These are phyloP conservation scores for Neoascochyta sp. DNA, from an alignment of 2,329 filamentous ascomycete genomes.

Conservation along the genomic window DNA sequence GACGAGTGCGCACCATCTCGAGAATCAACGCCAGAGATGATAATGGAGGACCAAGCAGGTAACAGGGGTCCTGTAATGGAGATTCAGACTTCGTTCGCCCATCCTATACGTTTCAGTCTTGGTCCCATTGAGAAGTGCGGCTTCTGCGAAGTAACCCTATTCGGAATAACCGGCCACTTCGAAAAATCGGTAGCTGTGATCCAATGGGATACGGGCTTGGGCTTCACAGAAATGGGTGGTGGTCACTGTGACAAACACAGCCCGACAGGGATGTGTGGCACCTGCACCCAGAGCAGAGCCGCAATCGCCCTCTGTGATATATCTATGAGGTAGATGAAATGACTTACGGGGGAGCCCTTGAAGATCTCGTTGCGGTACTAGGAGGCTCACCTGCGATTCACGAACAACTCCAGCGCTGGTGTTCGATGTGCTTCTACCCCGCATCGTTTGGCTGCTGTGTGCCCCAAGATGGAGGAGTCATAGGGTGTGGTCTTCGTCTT, in stretches of 20 bases:
- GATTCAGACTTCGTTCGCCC: constrained; percentile 41
- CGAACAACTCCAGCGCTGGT: constrained; percentile 24
- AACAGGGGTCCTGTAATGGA: constrained; percentile 22
- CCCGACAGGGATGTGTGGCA: constrained; percentile 23
- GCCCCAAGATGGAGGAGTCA: constrained; percentile 5
- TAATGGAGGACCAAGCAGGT: constrained; percentile 27
- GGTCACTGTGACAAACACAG: constrained; percentile 34
- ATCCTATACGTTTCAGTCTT: constrained; percentile 39
- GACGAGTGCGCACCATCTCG: constrained; percentile 7
- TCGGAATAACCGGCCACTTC: constrained; percentile 41
- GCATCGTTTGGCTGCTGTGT: constrained; percentile 18
- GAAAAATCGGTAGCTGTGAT: constrained; percentile 35
- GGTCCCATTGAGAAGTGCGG: constrained; percentile 33
- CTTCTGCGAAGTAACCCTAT: constrained; percentile 42
- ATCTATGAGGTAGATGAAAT: too few relatives aligned
- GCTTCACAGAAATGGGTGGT: constrained; percentile 38
- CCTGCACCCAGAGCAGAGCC: constrained; percentile 18
- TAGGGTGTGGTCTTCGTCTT: constrained; percentile 27
- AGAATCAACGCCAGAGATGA: constrained; percentile 19
- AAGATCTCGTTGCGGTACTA: constrained; percentile 4
- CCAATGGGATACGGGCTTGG: constrained; percentile 32
- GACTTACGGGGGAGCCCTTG: too few relatives aligned
- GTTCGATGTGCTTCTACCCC: constrained; percentile 28
- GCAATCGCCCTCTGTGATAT: too few relatives aligned
- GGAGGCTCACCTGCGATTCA: constrained; percentile 6